phyloP scores from a whole-genome alignment of 1,139 yeast species.

The Meyerozyma elateridarum region DNA sequence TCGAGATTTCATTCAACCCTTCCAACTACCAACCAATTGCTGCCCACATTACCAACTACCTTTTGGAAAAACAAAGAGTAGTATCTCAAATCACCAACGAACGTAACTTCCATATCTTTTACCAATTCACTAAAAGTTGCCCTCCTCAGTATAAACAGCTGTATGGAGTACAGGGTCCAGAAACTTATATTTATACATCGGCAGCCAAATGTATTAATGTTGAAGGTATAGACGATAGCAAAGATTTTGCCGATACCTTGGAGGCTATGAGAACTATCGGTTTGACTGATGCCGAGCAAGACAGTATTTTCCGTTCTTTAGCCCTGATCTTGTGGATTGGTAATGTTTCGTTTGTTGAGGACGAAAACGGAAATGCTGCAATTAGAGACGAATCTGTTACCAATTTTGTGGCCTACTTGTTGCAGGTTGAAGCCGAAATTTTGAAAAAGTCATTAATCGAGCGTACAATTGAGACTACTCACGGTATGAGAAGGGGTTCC shows the following conservation, averaged over 20 bases:
- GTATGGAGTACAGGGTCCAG: conserved; percentile 91
- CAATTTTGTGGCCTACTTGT: conserved; percentile 85
- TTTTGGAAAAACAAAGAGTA: conserved; percentile 91
- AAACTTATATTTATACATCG: conserved; percentile 84
- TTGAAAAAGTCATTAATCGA: conserved; percentile 69
- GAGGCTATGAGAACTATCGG: conserved; percentile 89
- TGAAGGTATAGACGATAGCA: conserved; percentile 76
- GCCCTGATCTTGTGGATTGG: conserved; percentile 94
- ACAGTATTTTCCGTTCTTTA: conserved; percentile 78
- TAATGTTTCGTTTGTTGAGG: conserved; percentile 79
- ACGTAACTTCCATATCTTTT: conserved; percentile 95
- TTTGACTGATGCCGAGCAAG: conserved; percentile 75
- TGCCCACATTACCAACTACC: conserved; percentile 92
- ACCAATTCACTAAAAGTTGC: conserved; percentile 92
- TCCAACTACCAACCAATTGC: conserved; percentile 80
- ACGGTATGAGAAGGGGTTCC: conserved; percentile 86
- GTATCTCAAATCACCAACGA: conserved; percentile 90
- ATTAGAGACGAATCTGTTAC: conserved; percentile 85
- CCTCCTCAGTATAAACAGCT: conserved; percentile 76
- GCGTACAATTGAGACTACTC: conserved; percentile 84
- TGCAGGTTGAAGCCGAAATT: conserved; percentile 71
- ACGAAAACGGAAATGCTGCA: conserved; percentile 80
- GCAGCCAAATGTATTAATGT: conserved; percentile 83
- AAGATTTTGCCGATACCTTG: conserved; percentile 76
- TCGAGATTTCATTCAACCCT: conserved; percentile 83